Conservation (phyloP, 2,329 filamentous ascomycete genomes). For the Dothistroma pini region DNA sequence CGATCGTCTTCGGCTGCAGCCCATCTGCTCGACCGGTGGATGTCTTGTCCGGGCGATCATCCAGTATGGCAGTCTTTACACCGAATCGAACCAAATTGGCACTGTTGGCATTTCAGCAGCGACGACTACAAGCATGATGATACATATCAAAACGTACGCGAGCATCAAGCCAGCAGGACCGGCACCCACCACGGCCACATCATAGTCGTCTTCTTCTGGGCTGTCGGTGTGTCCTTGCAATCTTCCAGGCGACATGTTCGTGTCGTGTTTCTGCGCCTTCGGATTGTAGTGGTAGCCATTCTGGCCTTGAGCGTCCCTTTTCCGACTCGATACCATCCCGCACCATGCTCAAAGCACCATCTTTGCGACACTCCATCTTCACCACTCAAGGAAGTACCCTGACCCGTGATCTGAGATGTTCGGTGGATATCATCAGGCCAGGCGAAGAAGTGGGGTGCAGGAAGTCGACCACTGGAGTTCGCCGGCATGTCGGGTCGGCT, state of each 20-base stretch:
- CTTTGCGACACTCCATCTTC: not conserved
- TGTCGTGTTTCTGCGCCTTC: not conserved
- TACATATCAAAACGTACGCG: slow-evolving; percentile 31
- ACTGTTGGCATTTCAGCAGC: slow-evolving; percentile 29
- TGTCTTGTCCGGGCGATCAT: slow-evolving; percentile 66
- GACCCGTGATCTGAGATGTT: not conserved
- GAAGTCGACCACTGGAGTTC: not conserved
- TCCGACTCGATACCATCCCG: slow-evolving; percentile 7
- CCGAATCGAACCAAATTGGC: slow-evolving; percentile 62
- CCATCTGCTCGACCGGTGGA: slow-evolving; percentile 67
- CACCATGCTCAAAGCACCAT: not conserved
- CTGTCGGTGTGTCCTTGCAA: slow-evolving; percentile 2
- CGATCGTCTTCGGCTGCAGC: slow-evolving; percentile 73
- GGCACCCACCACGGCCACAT: slow-evolving; percentile 38
- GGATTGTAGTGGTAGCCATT: not conserved
- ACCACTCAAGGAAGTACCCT: not conserved
- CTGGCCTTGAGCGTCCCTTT: slow-evolving; percentile 7
- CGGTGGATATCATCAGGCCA: not conserved
- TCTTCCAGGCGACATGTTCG: slow-evolving; percentile 16
- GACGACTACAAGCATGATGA: not conserved
- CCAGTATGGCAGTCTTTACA: slow-evolving; percentile 62
- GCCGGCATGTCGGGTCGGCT: no score
- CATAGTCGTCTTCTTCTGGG: slow-evolving; percentile 1
- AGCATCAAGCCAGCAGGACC: slow-evolving; percentile 44
- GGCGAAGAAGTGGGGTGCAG: not conserved